Evolutionary conservation across 305 asterid species (phyloP).

Genomic region (Fraxinus sp.): DNA sequence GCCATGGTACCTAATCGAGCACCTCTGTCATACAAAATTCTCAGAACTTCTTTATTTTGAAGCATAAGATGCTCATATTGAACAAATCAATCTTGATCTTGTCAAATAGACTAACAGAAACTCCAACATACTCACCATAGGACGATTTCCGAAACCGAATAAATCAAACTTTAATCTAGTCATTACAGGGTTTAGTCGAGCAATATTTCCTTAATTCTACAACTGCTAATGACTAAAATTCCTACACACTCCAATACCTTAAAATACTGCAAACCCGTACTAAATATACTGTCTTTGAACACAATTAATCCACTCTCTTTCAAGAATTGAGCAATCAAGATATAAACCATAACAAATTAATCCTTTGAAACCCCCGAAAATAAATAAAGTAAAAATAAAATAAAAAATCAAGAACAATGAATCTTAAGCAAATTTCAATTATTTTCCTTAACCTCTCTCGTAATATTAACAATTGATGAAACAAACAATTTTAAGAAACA

Average conservation of each 20-base stretch:
- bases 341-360: background rate
- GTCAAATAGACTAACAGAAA: background rate
- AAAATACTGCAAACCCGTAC: slow-evolving; percentile 12
- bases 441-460: background rate
- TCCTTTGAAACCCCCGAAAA: background rate
- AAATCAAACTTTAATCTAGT: background rate
- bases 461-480: background rate
- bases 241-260: background rate
- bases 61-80: background rate
- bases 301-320: background rate
- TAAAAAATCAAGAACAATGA: background rate
- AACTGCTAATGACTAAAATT: background rate
- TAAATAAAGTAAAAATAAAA: background rate
- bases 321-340: background rate
- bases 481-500: background rate
- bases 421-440: background rate
- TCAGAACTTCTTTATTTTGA: background rate
- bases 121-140: background rate
- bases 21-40: background rate
- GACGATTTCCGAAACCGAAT: background rate
- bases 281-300: background rate
- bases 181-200: background rate
- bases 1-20: background rate
- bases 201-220: background rate
- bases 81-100: background rate